Evolutionary conservation across 2,329 filamentous ascomycete genomes (phyloP).

Genomic region (Neofusicoccum ribis): DNA sequence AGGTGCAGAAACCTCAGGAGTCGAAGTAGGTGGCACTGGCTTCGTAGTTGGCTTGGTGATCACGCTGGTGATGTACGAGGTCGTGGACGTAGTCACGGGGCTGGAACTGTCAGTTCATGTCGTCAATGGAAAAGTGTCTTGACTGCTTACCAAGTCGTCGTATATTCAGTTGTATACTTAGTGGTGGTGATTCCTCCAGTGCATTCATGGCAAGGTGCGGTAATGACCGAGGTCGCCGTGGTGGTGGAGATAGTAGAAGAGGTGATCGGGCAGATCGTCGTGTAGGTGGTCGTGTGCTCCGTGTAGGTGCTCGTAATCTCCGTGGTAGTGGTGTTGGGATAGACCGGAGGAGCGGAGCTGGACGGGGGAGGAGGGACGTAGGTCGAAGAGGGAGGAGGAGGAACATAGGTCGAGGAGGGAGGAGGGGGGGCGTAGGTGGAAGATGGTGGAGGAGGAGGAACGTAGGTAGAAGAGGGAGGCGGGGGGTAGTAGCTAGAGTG

Average conservation of each 20-base stretch:
- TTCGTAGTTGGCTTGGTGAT: not conserved
- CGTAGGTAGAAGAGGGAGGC: not conserved
- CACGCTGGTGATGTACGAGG: slow-evolving; percentile 9
- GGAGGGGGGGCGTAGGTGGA: not conserved
- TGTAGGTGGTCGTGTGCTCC: slow-evolving; percentile 19
- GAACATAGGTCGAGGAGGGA: too few relatives aligned
- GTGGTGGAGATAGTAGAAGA: slow-evolving; percentile 21
- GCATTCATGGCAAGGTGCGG: slow-evolving; percentile 13
- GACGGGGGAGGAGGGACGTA: not conserved
- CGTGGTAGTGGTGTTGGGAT: slow-evolving; percentile 7
- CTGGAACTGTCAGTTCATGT: slow-evolving; percentile 14
- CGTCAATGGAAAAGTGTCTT: not conserved
- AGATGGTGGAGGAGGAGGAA: not conserved
- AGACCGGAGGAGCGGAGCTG: not conserved
- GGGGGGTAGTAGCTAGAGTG: not conserved
- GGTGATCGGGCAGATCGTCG: slow-evolving; percentile 23
- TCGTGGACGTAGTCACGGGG: slow-evolving; percentile 7
- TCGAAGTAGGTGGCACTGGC: not conserved
- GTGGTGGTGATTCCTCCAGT: slow-evolving; percentile 12
- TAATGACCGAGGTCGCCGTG: slow-evolving; percentile 19
- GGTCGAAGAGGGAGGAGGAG: too few relatives aligned
- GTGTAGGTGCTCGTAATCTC: slow-evolving; percentile 2
- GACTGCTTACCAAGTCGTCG: slow-evolving; percentile 1
- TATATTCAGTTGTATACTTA: not conserved
- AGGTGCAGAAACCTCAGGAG: not conserved